Conservation (phyloP, 345 rosid species). For the Hibiscus tridactylites region DNA sequence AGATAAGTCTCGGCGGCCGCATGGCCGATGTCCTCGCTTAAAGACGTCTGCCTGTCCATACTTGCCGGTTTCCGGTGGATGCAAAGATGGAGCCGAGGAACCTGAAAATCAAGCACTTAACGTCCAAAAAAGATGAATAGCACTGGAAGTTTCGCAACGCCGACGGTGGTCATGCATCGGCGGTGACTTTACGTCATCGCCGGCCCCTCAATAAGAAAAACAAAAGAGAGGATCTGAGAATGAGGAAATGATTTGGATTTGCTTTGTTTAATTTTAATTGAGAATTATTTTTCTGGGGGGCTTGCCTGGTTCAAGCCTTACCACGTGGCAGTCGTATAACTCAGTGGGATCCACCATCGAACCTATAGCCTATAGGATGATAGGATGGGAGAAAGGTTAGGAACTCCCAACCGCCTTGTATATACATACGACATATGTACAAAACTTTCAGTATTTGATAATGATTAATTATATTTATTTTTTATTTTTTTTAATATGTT, state of each 20-base stretch:
- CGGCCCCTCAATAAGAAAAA: not conserved
- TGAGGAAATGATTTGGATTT: no score
- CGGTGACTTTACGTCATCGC: constrained; percentile 8
- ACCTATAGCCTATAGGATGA: no score
- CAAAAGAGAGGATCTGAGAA: not conserved
- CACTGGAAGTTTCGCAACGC: not conserved
- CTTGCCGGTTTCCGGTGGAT: constrained; percentile 20
- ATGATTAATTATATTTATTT: no score
- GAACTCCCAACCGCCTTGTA: no score
- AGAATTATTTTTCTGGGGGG: no score
- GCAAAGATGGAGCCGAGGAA: not conserved
- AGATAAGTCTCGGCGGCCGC: constrained; percentile 78
- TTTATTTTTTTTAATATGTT: no score
- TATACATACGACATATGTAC: no score
- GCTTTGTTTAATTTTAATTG: not conserved
- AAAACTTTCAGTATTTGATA: no score
- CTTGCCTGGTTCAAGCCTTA: no score
- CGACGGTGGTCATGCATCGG: not conserved
- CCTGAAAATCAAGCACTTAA: not conserved
- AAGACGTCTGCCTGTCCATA: constrained; percentile 40
- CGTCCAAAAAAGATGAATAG: not conserved
- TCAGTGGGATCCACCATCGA: no score
- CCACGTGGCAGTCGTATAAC: no score
- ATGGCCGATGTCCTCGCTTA: constrained; percentile 50
- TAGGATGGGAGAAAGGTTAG: no score